phyloP scores from a whole-genome alignment of 257 asterid species.

The Solanum pimpinellifolium region DNA sequence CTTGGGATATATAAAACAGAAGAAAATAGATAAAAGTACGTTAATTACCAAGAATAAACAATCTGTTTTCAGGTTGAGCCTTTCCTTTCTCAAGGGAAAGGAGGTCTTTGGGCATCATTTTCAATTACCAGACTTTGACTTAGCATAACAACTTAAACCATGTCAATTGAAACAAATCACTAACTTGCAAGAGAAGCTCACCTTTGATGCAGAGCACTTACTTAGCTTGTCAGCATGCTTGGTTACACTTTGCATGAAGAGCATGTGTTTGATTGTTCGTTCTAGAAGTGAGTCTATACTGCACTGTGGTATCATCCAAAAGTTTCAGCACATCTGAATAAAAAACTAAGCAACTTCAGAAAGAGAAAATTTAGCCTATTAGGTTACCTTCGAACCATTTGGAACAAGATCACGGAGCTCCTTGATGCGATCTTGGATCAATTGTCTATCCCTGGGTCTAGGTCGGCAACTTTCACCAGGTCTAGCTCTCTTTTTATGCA shows the following conservation, averaged over 20 bases:
- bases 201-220: constrained; percentile 68
- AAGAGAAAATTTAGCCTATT: not conserved
- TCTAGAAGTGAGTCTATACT: constrained; percentile 94
- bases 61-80: not conserved
- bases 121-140: not conserved
- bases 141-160: not conserved
- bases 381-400: constrained; percentile 76
- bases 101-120: not conserved
- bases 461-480: constrained; percentile 96
- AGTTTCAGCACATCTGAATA: constrained; percentile 26
- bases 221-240: constrained; percentile 81
- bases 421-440: constrained; percentile 96
- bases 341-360: not conserved
- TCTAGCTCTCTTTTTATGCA: constrained; percentile 67
- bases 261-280: constrained; percentile 83
- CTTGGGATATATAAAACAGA: not conserved
- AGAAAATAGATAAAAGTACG: not conserved
- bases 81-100: not conserved
- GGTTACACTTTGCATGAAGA: constrained; percentile 73
- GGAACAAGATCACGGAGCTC: constrained; percentile 90
- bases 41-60: not conserved
- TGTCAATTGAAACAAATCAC: not conserved
- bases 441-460: constrained; percentile 94
- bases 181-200: constrained; percentile 1
- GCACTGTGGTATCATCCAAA: constrained; percentile 54